Conservation (phyloP, 495 filamentous ascomycete species). For the Lasiosphaeris hirsuta region DNA sequence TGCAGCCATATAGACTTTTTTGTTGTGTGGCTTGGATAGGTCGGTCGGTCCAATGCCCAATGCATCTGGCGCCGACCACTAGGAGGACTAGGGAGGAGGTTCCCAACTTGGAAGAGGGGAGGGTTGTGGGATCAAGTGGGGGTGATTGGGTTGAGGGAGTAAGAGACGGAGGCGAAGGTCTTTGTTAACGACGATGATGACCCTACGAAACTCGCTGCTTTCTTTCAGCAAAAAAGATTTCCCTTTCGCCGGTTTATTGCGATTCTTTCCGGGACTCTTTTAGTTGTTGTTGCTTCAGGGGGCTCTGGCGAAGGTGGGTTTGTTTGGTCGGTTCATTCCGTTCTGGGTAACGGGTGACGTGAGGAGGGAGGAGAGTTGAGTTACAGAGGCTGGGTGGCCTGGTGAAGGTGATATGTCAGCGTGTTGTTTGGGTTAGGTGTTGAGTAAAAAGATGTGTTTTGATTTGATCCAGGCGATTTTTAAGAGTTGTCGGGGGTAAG, state of each 20-base stretch:
- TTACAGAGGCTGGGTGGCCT: too few relatives aligned
- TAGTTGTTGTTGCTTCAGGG: too few relatives aligned
- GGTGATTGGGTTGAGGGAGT: neutral
- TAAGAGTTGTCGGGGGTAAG: neutral
- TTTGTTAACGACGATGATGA: slow-evolving; percentile 9
- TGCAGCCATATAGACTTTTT: slow-evolving; percentile 7
- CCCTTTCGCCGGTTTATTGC: slow-evolving; percentile 1
- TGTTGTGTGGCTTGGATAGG: neutral
- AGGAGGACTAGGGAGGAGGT: neutral
- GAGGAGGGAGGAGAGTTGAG: too few relatives aligned
- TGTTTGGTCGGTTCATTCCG: neutral
- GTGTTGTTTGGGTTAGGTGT: neutral
- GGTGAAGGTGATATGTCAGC: neutral
- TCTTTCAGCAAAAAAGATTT: neutral
- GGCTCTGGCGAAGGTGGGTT: neutral
- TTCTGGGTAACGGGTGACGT: too few relatives aligned
- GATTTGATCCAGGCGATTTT: neutral
- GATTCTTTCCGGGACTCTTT: neutral
- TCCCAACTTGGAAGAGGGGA: neutral
- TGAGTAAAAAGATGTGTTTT: neutral
- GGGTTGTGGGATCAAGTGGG: too few relatives aligned
- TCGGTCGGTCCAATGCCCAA: slow-evolving; percentile 8
- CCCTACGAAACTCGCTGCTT: slow-evolving; percentile 1
- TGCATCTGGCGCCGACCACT: slow-evolving; percentile 2
- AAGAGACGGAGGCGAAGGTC: neutral